Evolutionary conservation across 2,329 filamentous ascomycete species (phyloP).

Genomic region (Pyrenophora tritici-repentis): DNA sequence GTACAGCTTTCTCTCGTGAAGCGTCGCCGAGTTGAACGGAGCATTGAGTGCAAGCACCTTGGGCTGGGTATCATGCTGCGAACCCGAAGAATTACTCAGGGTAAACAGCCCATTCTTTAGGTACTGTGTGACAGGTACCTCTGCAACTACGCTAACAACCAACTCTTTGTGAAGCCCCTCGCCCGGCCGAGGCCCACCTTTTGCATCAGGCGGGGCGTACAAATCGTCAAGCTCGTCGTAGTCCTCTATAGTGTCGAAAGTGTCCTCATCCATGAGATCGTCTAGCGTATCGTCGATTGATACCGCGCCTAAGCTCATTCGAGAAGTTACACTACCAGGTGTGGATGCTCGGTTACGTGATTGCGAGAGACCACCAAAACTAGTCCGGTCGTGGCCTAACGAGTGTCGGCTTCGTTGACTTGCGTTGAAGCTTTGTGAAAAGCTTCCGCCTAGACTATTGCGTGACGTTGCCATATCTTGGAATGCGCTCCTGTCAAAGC

Average conservation of each 20-base stretch:
- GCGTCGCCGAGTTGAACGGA: slow-evolving; percentile 44
- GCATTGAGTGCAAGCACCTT: slow-evolving; percentile 40
- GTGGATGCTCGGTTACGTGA: slow-evolving; percentile 61
- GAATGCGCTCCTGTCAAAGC: slow-evolving; percentile 80
- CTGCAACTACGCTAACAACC: slow-evolving; percentile 43
- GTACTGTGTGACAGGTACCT: slow-evolving; percentile 39
- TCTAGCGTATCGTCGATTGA: slow-evolving; percentile 48
- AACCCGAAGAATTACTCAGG: slow-evolving; percentile 21
- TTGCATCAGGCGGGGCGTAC: slow-evolving; percentile 39
- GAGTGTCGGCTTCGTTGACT: slow-evolving; percentile 72
- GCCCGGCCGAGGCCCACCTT: slow-evolving; percentile 38
- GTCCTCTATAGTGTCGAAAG: slow-evolving; percentile 47
- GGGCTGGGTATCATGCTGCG: slow-evolving; percentile 20
- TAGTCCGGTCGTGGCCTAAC: slow-evolving; percentile 69
- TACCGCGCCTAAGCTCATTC: slow-evolving; percentile 45
- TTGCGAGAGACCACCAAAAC: slow-evolving; percentile 54
- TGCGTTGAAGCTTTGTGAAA: slow-evolving; percentile 54
- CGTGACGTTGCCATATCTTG: slow-evolving; percentile 66
- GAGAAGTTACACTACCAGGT: slow-evolving; percentile 52
- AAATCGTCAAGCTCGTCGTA: slow-evolving; percentile 48
- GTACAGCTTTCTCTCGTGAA: slow-evolving; percentile 46
- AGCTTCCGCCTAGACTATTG: slow-evolving; percentile 46
- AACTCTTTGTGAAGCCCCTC: slow-evolving; percentile 48
- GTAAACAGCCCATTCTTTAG: slow-evolving; percentile 36
- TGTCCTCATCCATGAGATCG: slow-evolving; percentile 47